Conservation (phyloP, 148 eudicot species). For the Cornus controversa region DNA sequence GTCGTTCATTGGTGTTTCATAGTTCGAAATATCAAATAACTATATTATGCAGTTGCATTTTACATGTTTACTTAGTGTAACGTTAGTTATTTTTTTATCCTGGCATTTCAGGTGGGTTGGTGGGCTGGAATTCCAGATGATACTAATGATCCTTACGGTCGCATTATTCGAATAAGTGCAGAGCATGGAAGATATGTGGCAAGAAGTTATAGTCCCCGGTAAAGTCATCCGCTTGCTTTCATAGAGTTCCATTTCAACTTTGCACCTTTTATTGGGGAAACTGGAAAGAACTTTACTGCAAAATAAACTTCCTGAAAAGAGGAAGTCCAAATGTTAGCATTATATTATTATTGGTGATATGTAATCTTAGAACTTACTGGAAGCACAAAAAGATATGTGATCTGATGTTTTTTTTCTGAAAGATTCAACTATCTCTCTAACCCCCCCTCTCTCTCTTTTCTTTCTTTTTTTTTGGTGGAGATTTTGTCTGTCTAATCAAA, state of each 20-base stretch:
- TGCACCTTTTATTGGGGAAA: neutral
- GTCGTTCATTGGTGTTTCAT: too few species aligned
- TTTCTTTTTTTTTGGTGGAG: too few species aligned
- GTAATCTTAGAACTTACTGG: too few species aligned
- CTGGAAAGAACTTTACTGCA: neutral
- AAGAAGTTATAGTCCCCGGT: slow-evolving; percentile 91
- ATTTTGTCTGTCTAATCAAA: too few species aligned
- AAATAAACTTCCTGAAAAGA: neutral
- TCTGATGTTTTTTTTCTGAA: too few species aligned
- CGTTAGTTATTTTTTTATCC: neutral
- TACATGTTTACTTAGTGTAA: neutral
- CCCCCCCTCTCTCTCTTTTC: too few species aligned
- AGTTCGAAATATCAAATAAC: too few species aligned
- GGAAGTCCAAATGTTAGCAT: neutral
- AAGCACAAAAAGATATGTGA: too few species aligned
- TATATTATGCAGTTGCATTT: neutral
- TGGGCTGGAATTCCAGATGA: slow-evolving; percentile 94
- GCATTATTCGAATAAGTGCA: slow-evolving; percentile 86
- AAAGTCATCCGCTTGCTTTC: slow-evolving; percentile 15
- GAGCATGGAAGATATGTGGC: slow-evolving; percentile 98
- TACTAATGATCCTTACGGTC: slow-evolving; percentile 73
- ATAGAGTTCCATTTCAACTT: neutral
- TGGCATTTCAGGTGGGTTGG: slow-evolving; percentile 84
- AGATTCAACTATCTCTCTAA: too few species aligned
- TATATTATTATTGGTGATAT: too few species aligned